A percentile compares a stretch with the other conserved stretches of the same genome.
These are phyloP conservation scores for Pyropia haitanensis DNA, from an alignment of 23 red algal species.

Conservation along the genomic window DNA sequence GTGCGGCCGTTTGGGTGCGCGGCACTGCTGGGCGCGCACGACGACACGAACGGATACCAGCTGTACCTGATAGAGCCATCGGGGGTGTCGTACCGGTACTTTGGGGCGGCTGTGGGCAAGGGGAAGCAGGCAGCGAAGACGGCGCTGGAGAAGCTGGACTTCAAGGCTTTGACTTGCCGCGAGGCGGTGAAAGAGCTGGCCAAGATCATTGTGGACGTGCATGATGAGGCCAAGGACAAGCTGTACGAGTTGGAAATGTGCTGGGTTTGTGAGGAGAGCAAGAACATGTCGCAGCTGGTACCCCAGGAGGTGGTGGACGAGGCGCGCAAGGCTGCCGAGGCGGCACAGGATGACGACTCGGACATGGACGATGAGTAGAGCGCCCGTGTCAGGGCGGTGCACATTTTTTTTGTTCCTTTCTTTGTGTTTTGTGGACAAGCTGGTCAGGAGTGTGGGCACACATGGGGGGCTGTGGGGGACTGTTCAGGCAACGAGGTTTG, in stretches of 20 bases:
- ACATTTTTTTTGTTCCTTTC: too few relatives aligned
- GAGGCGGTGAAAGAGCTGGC: conserved; percentile 78
- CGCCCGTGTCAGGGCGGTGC: too few relatives aligned
- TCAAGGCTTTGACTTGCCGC: conserved; percentile 44
- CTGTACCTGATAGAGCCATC: conserved; percentile 93
- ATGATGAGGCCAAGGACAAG: conserved; percentile 94
- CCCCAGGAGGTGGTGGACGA: conserved; percentile 45
- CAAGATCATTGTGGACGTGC: conserved; percentile 59
- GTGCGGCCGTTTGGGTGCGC: conserved; percentile 97
- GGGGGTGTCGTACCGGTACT: conserved; percentile 75
- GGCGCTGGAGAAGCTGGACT: conserved; percentile 79
- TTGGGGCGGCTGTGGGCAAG: conserved; percentile 82
- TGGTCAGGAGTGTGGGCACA: too few relatives aligned
- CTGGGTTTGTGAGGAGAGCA: conserved; percentile 40
- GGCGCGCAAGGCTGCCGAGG: conserved; percentile 45
- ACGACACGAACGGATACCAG: conserved; percentile 32
- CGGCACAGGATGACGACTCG: conserved; percentile 35
- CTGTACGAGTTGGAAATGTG: conserved; percentile 98
- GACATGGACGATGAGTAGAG: conserved; percentile 34
- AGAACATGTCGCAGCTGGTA: conserved; percentile 28
- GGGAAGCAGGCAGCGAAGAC: conserved; percentile 76
- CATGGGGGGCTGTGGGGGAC: too few relatives aligned
- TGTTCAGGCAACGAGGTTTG: too few relatives aligned
- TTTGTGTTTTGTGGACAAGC: too few relatives aligned
- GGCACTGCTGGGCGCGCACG: conserved; percentile 55